Percentiles rank a stretch among this genome's conserved stretches.
These are phyloP conservation scores for Plasmodium ovale DNA, from an alignment of 169 alveolate species.

Conservation along the genomic window DNA sequence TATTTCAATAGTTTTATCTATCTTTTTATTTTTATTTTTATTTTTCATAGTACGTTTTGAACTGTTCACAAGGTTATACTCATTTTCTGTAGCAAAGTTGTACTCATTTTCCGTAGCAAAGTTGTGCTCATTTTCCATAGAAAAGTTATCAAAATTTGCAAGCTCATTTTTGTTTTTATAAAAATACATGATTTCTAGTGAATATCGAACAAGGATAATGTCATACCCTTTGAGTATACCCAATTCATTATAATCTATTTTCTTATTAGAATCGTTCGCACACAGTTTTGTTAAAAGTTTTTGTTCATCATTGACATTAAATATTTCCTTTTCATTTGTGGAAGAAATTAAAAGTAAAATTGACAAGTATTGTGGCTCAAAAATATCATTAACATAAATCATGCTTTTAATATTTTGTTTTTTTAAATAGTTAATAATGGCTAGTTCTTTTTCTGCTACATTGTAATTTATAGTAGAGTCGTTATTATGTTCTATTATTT, in stretches of 20 bases:
- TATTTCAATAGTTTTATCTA: constrained; percentile 1
- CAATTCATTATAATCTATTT: constrained; percentile 35
- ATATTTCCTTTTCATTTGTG: constrained; percentile 22
- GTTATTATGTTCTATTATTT: constrained; percentile 27
- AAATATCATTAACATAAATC: constrained; percentile 62
- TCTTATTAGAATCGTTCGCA: background rate
- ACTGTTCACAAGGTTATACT: background rate
- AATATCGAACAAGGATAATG: constrained; percentile 59
- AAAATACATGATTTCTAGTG: constrained; percentile 50
- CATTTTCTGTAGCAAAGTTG: background rate
- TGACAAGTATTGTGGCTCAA: constrained; percentile 50
- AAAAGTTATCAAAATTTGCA: constrained; percentile 2
- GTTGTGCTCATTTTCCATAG: background rate
- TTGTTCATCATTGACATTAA: background rate
- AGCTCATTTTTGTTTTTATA: constrained; percentile 19
- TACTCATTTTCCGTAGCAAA: background rate
- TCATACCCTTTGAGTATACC: constrained; percentile 58
- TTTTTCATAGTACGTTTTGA: background rate
- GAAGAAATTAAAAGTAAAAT: constrained; percentile 30
- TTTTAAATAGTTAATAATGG: constrained; percentile 50
- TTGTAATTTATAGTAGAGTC: constrained; percentile 6
- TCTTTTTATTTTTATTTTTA: constrained; percentile 1
- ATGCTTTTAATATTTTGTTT: constrained; percentile 64
- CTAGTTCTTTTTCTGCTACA: constrained; percentile 19
- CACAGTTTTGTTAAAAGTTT: background rate